A percentile compares a stretch with the other conserved stretches of the same genome.
phyloP scores from a whole-genome alignment of 805 yeast species.

The Hanseniaspora taiwanica region DNA sequence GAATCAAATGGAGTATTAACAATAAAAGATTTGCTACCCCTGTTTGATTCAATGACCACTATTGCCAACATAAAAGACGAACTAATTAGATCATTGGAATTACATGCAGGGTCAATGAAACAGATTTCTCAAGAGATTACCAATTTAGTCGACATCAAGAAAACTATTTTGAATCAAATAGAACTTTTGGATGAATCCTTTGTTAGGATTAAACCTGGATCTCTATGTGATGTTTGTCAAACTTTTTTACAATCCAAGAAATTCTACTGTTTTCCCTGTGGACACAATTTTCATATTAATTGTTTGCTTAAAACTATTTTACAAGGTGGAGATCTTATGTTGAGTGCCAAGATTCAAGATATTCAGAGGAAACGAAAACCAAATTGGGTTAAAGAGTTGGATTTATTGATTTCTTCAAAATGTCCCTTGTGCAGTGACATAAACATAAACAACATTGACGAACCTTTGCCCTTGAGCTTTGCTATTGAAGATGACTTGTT shows the following conservation, averaged over 20 bases:
- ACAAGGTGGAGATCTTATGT: slow-evolving; percentile 50
- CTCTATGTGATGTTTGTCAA: slow-evolving; percentile 40
- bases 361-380: slow-evolving; percentile 26
- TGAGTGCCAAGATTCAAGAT: slow-evolving; percentile 47
- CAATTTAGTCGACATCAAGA: slow-evolving; percentile 49
- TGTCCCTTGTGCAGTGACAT: slow-evolving; percentile 71
- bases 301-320: slow-evolving; percentile 58
- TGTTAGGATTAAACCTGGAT: slow-evolving; percentile 69
- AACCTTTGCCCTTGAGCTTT: slow-evolving; percentile 28
- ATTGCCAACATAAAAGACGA: slow-evolving; percentile 78
- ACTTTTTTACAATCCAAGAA: slow-evolving; percentile 56
- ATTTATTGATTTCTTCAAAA: slow-evolving; percentile 42
- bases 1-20: slow-evolving; percentile 39
- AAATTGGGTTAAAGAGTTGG: slow-evolving; percentile 28
- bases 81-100: slow-evolving; percentile 64
- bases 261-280: slow-evolving; percentile 78
- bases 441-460: slow-evolving; percentile 57
- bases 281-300: slow-evolving; percentile 79
- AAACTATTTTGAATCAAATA: slow-evolving; percentile 49
- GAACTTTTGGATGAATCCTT: slow-evolving; percentile 38
- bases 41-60: slow-evolving; percentile 72
- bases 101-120: slow-evolving; percentile 52
- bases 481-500: background rate
- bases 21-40: slow-evolving; percentile 70
- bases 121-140: slow-evolving; percentile 63